Base-by-base conservation (phyloP, 2,329 filamentous ascomycete species). In the Stromatinia cepivora region DNA sequence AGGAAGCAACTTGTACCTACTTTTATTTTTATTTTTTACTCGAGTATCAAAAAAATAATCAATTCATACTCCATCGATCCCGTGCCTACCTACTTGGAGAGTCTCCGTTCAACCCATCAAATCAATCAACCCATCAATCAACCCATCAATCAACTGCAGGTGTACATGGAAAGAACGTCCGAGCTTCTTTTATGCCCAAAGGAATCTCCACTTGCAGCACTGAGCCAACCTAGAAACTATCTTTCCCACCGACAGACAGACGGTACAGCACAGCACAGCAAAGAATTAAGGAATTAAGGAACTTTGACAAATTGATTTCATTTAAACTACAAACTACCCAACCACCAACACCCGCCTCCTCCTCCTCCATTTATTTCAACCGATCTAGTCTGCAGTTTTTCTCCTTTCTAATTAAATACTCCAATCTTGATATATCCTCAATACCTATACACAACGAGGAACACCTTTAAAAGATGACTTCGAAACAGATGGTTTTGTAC, bases 401-500 rank as follows among this genome's bases (percentile, higher is more conserved):
- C 25, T 61, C 28, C 54, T 57, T 48, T 17, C 42, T 8, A 39
- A 66, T 25, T 53, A 34, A 42, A 31, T 45, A 31, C 34, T 62
- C 34, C 22, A 9, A 31, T 62, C 31, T 45, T 48, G 31, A 52
- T 45, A 48, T 42, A 52, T 36, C 25, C 25, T 59, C 66, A 36
- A 53, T 67, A 62, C 66, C 36, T 63, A 15, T 46, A 68, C 57
- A 34, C 39, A 68, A 62, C 46, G 39, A 68, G 25, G 13, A 22
- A 10, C n/a, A 39, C n/a, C 39, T 34, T 48, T 17, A 59, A 10
- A 56, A 42, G 36, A 69, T 65, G 67, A 39, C 58, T 48, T 63
- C 58, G 52, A 69, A 69, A 65, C 67, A 94, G 85, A 96, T 96
- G 93, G 94, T 93, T 79, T 84, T 97, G 80, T 96, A 97, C 85